Evolutionary conservation across 2,329 filamentous ascomycete species (phyloP).

Genomic region (Epichloe sp.): DNA sequence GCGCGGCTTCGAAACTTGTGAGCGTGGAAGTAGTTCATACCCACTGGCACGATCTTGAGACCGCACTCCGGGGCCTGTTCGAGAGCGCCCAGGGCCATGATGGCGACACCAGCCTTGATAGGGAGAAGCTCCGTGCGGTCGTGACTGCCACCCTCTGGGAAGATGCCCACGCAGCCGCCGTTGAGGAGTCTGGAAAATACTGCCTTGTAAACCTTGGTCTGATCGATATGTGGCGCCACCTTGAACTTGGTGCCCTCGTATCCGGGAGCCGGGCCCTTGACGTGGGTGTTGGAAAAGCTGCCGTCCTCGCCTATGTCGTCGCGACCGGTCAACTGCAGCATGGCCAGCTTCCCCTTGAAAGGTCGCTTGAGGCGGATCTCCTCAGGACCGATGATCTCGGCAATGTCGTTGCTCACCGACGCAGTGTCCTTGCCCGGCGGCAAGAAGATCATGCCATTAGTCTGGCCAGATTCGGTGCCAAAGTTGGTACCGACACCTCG

Average conservation of each 20-base stretch:
- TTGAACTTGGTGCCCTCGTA: constrained; percentile 76
- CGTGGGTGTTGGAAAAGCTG: constrained; percentile 41
- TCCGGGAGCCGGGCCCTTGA: constrained; percentile 41
- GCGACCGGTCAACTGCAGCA: constrained; percentile 72
- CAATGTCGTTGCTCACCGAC: constrained; percentile 71
- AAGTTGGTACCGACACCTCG: constrained; percentile 75
- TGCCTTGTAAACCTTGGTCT: constrained; percentile 84
- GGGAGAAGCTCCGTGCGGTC: constrained; percentile 85
- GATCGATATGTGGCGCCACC: constrained; percentile 83
- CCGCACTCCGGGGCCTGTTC: constrained; percentile 76
- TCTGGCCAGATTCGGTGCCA: constrained; percentile 53
- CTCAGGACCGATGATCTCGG: constrained; percentile 64
- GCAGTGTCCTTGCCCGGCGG: constrained; percentile 68
- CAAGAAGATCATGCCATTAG: constrained; percentile 74
- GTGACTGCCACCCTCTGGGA: constrained; percentile 92
- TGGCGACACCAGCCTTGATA: constrained; percentile 89
- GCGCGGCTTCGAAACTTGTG: constrained; percentile 96
- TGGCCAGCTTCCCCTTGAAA: constrained; percentile 62
- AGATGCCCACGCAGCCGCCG: constrained; percentile 89
- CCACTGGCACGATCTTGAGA: constrained; percentile 87
- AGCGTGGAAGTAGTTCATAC: constrained; percentile 99
- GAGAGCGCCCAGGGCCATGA: constrained; percentile 90
- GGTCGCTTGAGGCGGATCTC: constrained; percentile 79
- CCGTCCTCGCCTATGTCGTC: constrained; percentile 57
- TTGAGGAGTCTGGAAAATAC: constrained; percentile 73